phyloP scores from a whole-genome alignment of 139 green algal genomes.

The Choricystis sp. region DNA sequence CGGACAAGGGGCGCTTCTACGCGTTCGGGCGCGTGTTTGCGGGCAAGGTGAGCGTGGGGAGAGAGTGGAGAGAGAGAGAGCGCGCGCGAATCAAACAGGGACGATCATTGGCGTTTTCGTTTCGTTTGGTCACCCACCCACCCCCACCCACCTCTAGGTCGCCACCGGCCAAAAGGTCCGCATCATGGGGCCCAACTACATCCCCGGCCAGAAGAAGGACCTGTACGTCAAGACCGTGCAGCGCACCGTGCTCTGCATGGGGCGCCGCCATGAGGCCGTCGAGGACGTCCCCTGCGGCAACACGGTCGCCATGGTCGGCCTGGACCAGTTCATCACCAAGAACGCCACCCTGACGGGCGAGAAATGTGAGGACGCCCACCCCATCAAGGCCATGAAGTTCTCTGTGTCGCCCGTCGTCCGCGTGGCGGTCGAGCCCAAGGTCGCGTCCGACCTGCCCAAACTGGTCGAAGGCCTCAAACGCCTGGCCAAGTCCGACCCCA shows the following conservation, averaged over 20 bases:
- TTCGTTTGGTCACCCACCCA: too few relatives aligned
- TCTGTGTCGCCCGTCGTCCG: slow-evolving; percentile 87
- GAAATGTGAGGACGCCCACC: slow-evolving; percentile 70
- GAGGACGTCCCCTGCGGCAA: slow-evolving; percentile 96
- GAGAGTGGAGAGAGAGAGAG: too few relatives aligned
- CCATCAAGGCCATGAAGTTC: slow-evolving; percentile 99
- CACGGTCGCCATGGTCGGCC: slow-evolving; percentile 92
- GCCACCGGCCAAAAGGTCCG: slow-evolving; percentile 87
- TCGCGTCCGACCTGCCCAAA: slow-evolving; percentile 93
- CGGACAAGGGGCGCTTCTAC: slow-evolving; percentile 97
- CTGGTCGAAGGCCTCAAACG: slow-evolving; percentile 97
- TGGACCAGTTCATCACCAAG: slow-evolving; percentile 99
- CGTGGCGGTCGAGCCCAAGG: slow-evolving; percentile 88
- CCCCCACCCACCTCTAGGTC: too few relatives aligned
- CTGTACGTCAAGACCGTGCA: slow-evolving; percentile 97
- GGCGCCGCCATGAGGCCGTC: slow-evolving; percentile 86
- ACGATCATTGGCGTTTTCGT: too few relatives aligned
- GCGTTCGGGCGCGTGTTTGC: slow-evolving; percentile 96
- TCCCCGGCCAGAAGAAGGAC: slow-evolving; percentile 97
- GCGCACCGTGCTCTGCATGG: slow-evolving; percentile 99
- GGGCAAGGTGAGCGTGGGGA: slow-evolving; percentile 46
- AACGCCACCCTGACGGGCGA: slow-evolving; percentile 90
- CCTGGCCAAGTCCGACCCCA: slow-evolving; percentile 93
- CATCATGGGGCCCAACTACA: slow-evolving; percentile 98
- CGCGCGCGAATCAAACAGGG: too few relatives aligned